Base-by-base conservation (phyloP, 1,284 basidiomycete species). In the Ustilago bromivora region DNA sequence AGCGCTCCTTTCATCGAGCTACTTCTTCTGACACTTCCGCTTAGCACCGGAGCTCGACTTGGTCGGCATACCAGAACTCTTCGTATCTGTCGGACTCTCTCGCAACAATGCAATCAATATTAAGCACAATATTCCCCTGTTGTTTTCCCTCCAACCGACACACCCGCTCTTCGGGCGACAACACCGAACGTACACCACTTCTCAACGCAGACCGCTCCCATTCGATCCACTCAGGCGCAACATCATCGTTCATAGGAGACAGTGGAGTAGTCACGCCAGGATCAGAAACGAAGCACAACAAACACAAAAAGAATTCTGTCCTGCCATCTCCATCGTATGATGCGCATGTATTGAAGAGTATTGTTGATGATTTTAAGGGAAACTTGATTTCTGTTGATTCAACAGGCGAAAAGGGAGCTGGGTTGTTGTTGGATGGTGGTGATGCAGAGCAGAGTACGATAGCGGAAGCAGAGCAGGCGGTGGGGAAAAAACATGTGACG, bases 281-380 rank as follows among this genome's bases (percentile, higher is more conserved):
- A 1, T 66, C 61, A 12, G 67, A 64, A 13, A 13, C 49, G 9
- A 66, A 56, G 15, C 58, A 59, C 6, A 4, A 10, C 23, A 58
- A 58, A 38, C 61, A 61, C 9, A 67, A 64, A 38, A 56, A 55
- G 1, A 67, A 55, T 23, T 65, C 74, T 1, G 53, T 72, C 46
- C 56, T 76, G 8, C 74, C 74, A 32, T 36, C 65, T 1, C 74
- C 74, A 1, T 54, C 58, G 1, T 76, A 76, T 59, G 69, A 76
- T 40, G 69, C 70, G 5, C 41, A 64, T 1, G 55, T 51, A 23
- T 32, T 76, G 13, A 31, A 47, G 3, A 32, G 8, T 4, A 76
- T 76, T 10, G n/a, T 76, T 3, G 66, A 69, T 13, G 69, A 72
- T 19, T 67, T 76, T 7, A 23, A 19, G 6, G 36, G 40, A 6